A percentile compares a stretch with the other conserved stretches of the same genome.
Evolutionary conservation across 2,329 filamentous ascomycete species (phyloP).

Genomic region (Ilyonectria mors-panacis): DNA sequence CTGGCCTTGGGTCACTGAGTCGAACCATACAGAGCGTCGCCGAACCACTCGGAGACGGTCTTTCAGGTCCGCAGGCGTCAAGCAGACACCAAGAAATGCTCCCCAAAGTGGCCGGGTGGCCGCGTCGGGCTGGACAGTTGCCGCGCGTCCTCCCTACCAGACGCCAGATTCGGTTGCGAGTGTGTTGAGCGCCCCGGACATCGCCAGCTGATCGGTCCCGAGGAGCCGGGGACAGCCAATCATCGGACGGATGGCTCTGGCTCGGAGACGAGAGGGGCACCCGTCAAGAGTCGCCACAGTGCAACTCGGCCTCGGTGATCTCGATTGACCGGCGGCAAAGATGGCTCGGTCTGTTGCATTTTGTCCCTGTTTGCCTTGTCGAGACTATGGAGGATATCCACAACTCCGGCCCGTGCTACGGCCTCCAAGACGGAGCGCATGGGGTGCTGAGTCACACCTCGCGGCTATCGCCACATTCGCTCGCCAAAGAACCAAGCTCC

Average conservation of each 20-base stretch:
- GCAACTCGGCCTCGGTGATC: slow-evolving; percentile 19
- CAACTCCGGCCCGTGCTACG: slow-evolving; percentile 9
- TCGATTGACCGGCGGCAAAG: slow-evolving; percentile 11
- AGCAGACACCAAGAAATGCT: neutral
- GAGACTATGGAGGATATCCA: neutral
- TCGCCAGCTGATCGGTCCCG: slow-evolving; percentile 39
- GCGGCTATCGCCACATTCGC: slow-evolving; percentile 25
- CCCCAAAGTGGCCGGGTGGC: slow-evolving; percentile 14
- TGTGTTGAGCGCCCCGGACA: slow-evolving; percentile 22
- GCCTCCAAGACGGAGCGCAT: slow-evolving; percentile 10
- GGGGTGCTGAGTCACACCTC: slow-evolving; percentile 41
- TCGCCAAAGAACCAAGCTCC: slow-evolving; percentile 27
- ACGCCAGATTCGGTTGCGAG: neutral
- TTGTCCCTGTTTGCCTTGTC: slow-evolving; percentile 8
- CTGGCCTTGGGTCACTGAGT: slow-evolving; percentile 18
- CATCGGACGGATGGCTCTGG: neutral
- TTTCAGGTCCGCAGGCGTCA: slow-evolving; percentile 11
- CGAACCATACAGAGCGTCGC: slow-evolving; percentile 42
- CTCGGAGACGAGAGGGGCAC: slow-evolving; percentile 31
- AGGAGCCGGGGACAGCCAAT: slow-evolving; percentile 32
- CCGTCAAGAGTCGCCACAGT: slow-evolving; percentile 18
- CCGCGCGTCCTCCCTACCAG: slow-evolving; percentile 43
- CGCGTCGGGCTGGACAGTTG: slow-evolving; percentile 30
- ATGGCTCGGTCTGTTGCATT: neutral
- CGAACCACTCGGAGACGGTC: slow-evolving; percentile 25